These are phyloP conservation scores for Clausena lansium DNA, from an alignment of 345 rosid species.

Conservation along the genomic window DNA sequence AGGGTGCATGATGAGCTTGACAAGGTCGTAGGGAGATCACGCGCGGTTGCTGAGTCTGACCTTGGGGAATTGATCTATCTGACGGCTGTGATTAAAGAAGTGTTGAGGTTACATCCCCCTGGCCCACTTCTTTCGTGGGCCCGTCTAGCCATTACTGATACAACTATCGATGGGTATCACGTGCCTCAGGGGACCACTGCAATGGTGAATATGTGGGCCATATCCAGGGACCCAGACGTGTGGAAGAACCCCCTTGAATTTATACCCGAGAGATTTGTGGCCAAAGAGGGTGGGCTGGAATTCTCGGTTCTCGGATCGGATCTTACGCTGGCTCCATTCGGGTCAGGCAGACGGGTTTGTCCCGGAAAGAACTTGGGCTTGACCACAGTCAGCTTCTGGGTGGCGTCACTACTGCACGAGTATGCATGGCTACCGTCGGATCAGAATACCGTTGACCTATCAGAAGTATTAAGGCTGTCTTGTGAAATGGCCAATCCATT, in stretches of 20 bases:
- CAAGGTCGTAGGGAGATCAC: constrained; percentile 53
- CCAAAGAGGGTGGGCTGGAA: constrained; percentile 39
- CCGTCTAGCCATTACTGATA: constrained; percentile 71
- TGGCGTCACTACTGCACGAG: constrained; percentile 66
- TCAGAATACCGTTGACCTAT: constrained; percentile 47
- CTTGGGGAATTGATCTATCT: constrained; percentile 47
- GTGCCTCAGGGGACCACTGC: constrained; percentile 91
- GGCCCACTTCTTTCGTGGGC: constrained; percentile 96
- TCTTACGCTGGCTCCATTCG: constrained; percentile 81
- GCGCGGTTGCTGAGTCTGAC: constrained; percentile 57
- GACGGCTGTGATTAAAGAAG: constrained; percentile 74
- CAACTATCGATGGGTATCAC: constrained; percentile 66
- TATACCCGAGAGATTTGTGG: constrained; percentile 62
- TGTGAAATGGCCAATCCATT: constrained; percentile 85
- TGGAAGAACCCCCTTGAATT: constrained; percentile 73
- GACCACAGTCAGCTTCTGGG: constrained; percentile 67
- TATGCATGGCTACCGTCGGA: constrained; percentile 52
- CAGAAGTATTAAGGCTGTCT: constrained; percentile 68
- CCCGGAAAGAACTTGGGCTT: constrained; percentile 77
- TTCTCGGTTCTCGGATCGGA: constrained; percentile 83
- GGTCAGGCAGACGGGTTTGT: constrained; percentile 80
- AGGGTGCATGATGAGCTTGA: constrained; percentile 76
- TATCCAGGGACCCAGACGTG: constrained; percentile 62
- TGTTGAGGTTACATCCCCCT: constrained; percentile 86
- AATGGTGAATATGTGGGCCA: constrained; percentile 99